Percentiles rank a stretch among this genome's conserved stretches.
phyloP scores from a whole-genome alignment of 192 early-diverging fungal species.

The Geranomyces michiganensis region DNA sequence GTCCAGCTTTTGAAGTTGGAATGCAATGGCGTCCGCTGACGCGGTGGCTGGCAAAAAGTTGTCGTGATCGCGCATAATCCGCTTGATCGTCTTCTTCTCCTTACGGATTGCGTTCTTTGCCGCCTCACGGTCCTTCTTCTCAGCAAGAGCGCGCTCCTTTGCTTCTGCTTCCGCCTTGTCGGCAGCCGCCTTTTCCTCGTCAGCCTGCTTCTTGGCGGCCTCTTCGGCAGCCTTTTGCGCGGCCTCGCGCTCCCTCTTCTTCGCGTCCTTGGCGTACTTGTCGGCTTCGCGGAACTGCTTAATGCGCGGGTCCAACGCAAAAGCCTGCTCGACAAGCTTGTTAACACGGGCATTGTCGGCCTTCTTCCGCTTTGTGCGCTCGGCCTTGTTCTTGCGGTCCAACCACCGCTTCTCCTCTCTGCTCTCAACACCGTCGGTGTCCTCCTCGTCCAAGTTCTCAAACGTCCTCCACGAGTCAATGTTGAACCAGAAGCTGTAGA shows the following conservation, averaged over 20 bases:
- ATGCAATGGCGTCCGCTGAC: slow-evolving; percentile 63
- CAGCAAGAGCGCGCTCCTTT: slow-evolving; percentile 61
- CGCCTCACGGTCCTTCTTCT: slow-evolving; percentile 82
- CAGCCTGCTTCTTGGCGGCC: slow-evolving; percentile 48
- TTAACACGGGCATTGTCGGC: slow-evolving; percentile 91
- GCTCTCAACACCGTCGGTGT: slow-evolving; percentile 81
- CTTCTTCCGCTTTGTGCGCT: slow-evolving; percentile 92
- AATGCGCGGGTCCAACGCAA: slow-evolving; percentile 89
- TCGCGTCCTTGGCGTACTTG: slow-evolving; percentile 86
- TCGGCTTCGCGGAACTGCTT: slow-evolving; percentile 86
- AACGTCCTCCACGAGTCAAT: slow-evolving; percentile 99
- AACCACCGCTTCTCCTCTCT: slow-evolving; percentile 96
- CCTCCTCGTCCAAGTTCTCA: slow-evolving; percentile 98
- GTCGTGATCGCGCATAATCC: slow-evolving; percentile 66
- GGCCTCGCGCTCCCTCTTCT: slow-evolving; percentile 81
- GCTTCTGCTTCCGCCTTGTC: slow-evolving; percentile 61
- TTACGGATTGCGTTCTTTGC: slow-evolving; percentile 86
- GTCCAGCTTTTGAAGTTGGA: slow-evolving; percentile 77
- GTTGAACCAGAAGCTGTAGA: slow-evolving; percentile 76
- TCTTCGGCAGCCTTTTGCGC: slow-evolving; percentile 61
- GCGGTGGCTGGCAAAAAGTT: slow-evolving; percentile 73
- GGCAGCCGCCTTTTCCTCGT: slow-evolving; percentile 60
- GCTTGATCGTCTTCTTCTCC: slow-evolving; percentile 88
- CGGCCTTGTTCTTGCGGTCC: slow-evolving; percentile 94
- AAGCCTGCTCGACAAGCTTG: slow-evolving; percentile 81